These are phyloP conservation scores for Aspergillus saccharolyticus DNA, from an alignment of 495 filamentous ascomycete species.

Conservation along the genomic window DNA sequence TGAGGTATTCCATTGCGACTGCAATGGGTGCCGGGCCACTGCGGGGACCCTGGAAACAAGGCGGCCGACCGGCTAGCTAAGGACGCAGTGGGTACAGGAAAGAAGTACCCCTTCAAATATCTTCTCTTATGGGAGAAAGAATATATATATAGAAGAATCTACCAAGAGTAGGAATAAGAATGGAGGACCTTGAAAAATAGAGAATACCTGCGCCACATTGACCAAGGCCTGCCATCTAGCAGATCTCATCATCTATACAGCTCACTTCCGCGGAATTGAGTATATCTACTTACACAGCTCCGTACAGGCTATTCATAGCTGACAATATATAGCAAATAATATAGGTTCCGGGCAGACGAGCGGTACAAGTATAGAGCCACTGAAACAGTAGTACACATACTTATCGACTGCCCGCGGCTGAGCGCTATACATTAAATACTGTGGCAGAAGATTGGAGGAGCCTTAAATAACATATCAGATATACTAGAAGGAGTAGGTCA, in stretches of 20 bases:
- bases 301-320: slow-evolving; percentile 18
- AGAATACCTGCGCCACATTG: slow-evolving; percentile 12
- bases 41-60: slow-evolving; percentile 9
- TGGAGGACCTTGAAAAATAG: slow-evolving; percentile 14
- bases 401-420: slow-evolving; percentile 7
- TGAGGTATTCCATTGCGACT: slow-evolving; percentile 11
- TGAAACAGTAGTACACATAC: slow-evolving; percentile 8
- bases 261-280: slow-evolving; percentile 10
- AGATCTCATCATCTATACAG: slow-evolving; percentile 10
- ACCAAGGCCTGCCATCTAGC: slow-evolving; percentile 9
- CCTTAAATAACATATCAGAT: slow-evolving; percentile 18
- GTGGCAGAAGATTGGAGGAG: slow-evolving; percentile 17
- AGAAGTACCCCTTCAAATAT: slow-evolving; percentile 10
- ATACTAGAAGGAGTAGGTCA: background rate
- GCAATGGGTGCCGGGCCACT: slow-evolving; percentile 13
- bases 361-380: slow-evolving; percentile 9
- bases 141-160: slow-evolving; percentile 8
- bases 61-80: slow-evolving; percentile 11
- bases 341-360: slow-evolving; percentile 10
- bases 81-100: slow-evolving; percentile 6
- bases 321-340: slow-evolving; percentile 8
- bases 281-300: slow-evolving; percentile 15
- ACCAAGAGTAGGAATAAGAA: slow-evolving; percentile 13
- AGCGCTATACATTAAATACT: slow-evolving; percentile 15
- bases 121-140: slow-evolving; percentile 11